Evolutionary conservation across 2,329 filamentous ascomycete species (phyloP).

Genomic region (Aureobasidium sp.): DNA sequence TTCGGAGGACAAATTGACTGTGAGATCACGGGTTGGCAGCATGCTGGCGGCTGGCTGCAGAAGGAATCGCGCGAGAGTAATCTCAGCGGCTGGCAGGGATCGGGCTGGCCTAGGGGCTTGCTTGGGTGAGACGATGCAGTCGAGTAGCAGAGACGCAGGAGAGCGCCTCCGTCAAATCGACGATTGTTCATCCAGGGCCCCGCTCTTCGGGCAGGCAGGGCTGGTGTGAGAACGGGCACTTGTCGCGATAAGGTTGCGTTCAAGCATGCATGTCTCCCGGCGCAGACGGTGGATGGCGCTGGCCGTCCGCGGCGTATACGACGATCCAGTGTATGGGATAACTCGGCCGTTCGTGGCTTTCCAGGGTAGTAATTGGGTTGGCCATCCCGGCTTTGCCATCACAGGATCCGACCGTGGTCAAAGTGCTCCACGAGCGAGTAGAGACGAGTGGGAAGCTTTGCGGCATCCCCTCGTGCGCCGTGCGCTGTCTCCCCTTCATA

Average conservation of each 20-base stretch:
- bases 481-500: conserved; percentile 8
- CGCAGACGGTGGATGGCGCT: conserved; percentile 8
- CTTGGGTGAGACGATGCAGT: neutral
- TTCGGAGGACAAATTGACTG: neutral
- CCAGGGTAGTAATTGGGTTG: conserved; percentile 8
- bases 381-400: conserved; percentile 8
- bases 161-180: neutral
- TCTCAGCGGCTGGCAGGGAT: conserved; percentile 3
- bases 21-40: neutral
- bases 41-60: conserved; percentile 6
- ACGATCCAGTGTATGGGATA: conserved; percentile 4
- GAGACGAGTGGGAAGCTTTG: conserved; percentile 10
- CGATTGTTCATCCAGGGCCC: conserved; percentile 10
- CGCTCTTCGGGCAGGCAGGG: conserved; percentile 12
- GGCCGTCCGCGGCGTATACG: conserved; percentile 10
- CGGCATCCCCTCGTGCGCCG: conserved; percentile 12
- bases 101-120: neutral
- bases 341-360: conserved; percentile 13
- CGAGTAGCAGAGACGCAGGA: conserved; percentile 1
- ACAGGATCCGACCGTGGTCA: conserved; percentile 4
- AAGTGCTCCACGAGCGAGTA: conserved; percentile 11
- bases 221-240: conserved; percentile 5
- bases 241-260: conserved; percentile 16
- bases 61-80: neutral
- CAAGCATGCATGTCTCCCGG: conserved; percentile 15